These are phyloP conservation scores for Bipolaris sorokiniana DNA, from an alignment of 2,329 filamentous ascomycete genomes.

Conservation along the genomic window DNA sequence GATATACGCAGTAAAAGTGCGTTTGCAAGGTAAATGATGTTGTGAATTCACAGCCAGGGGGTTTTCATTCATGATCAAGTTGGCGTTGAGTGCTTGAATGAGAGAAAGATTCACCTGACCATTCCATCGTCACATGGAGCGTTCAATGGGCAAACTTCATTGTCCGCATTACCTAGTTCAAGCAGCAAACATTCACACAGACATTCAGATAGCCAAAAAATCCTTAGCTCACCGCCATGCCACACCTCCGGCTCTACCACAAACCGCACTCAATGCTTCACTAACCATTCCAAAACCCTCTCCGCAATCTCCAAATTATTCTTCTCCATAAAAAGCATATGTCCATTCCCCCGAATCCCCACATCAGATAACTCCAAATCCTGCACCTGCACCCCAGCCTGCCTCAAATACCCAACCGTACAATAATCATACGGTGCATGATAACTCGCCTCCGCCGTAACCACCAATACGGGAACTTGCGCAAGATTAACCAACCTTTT, in stretches of 20 bases:
- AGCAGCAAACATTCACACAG: no score
- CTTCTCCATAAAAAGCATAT: constrained; percentile 45
- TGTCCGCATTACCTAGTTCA: no score
- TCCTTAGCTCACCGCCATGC: no score
- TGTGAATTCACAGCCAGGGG: background rate
- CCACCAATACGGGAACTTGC: constrained; percentile 56
- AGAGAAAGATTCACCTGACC: no score
- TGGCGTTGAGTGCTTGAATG: background rate
- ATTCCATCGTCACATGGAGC: no score
- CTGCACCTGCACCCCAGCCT: constrained; percentile 45
- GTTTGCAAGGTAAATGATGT: background rate
- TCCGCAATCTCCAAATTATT: constrained; percentile 31
- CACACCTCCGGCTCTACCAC: no score
- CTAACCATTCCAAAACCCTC: constrained; percentile 1
- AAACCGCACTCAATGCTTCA: background rate
- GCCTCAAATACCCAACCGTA: constrained; percentile 58
- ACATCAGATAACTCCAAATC: constrained; percentile 53
- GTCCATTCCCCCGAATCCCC: constrained; percentile 67
- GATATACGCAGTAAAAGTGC: background rate
- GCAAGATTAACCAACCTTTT: constrained; percentile 58
- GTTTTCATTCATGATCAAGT: background rate
- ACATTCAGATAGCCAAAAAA: no score
- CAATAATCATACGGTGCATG: constrained; percentile 64
- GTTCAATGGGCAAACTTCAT: no score
- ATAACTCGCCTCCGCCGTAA: constrained; percentile 61